Evolutionary conservation across 2,329 filamentous ascomycete species (phyloP), one percentile per base, ranked within the genome.

Genomic region (Trichoderma atroviride): DNA sequence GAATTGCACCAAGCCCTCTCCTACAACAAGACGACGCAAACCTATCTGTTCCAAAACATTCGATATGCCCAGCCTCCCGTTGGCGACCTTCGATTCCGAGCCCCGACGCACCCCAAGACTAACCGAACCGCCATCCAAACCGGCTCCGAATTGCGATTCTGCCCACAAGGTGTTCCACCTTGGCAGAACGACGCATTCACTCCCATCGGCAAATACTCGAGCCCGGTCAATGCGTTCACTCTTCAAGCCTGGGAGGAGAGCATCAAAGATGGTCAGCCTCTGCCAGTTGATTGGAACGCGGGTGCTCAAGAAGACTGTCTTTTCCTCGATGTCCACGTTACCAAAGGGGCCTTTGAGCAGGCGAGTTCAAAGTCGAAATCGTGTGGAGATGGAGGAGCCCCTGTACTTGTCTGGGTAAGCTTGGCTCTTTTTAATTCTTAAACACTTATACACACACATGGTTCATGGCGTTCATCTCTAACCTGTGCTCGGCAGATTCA

Each of bases 351-450:
- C 0, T n/a, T 57, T 5, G 10, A 35, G 27, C 9, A 57, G 19
- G 52, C 35, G 7, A 16, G 24, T 19, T 3, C 7, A 11, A 43
- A 43, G 7, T n/a, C 40, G 7, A 11, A 47, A 10, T 27, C 62
- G 10, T 66, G 53, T 50, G 62, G 62, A 27, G 37, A 57, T 5
- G 33, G 10, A 9, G 62, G 37, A 5, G 35, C 52, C 9, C 52
- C 62, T 33, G 37, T 33, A 4, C 62, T 66, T 66, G 35, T 58
- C 27, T 66, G 37, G 52, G 35, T 47, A 57, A 58, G 62, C 33
- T 56, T 16, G 14, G n/a, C 29, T 13, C n/a, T 2, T 9, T 10
- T 16, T 13, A n/a, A 9, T 13, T 33, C 29, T 22, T 11, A 3
- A 13, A 13, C 5, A 50, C 3, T 5, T 9, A 22, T n/a, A 19